These are phyloP conservation scores for Plasmodium ovale DNA, from an alignment of 169 alveolate species.

Conservation along the genomic window DNA sequence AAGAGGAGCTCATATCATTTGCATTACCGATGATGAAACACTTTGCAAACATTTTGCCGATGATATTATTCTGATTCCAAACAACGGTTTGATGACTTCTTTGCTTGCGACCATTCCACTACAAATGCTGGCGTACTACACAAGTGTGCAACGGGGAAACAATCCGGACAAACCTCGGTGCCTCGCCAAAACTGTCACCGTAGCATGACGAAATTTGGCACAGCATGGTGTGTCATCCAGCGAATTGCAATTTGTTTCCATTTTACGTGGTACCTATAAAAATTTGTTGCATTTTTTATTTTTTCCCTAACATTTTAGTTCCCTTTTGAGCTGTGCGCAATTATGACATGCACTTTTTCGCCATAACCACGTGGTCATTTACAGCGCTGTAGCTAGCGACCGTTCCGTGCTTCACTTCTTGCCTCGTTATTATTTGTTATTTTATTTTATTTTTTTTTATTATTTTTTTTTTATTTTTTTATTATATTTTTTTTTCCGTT, in stretches of 20 bases:
- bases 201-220: neutral
- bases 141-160: constrained; percentile 82
- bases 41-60: constrained; percentile 88
- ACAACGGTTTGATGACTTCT: constrained; percentile 88
- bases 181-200: constrained; percentile 90
- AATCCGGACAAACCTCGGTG: constrained; percentile 92
- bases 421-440: neutral
- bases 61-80: constrained; percentile 85
- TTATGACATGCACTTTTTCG: neutral
- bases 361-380: no score
- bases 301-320: neutral
- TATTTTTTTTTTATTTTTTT: no score
- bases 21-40: constrained; percentile 90
- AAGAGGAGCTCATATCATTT: constrained; percentile 94
- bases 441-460: no score
- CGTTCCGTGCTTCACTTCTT: no score
- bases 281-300: neutral
- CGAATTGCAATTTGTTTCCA: neutral
- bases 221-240: neutral
- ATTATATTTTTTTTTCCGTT: no score
- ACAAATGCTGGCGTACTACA: constrained; percentile 89
- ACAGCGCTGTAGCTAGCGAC: no score
- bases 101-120: constrained; percentile 89
- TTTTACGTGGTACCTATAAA: neutral
- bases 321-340: neutral